These are phyloP conservation scores for Cercophora samala DNA, from an alignment of 495 filamentous ascomycete genomes.

Conservation along the genomic window DNA sequence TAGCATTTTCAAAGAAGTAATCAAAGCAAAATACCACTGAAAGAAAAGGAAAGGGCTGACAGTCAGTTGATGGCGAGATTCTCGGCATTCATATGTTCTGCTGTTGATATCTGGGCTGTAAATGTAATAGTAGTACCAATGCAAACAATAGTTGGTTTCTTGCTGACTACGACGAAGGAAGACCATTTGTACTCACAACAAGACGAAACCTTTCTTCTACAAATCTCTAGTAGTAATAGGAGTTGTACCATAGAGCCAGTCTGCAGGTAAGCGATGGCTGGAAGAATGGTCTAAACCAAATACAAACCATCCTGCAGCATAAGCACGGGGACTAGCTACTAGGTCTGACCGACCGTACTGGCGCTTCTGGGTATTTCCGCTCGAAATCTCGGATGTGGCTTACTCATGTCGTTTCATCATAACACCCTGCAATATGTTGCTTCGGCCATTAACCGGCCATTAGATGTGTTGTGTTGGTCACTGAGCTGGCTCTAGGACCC, in stretches of 20 bases:
- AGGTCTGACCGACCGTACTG: neutral
- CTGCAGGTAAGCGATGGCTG: neutral
- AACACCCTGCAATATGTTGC: neutral
- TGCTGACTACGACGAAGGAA: neutral
- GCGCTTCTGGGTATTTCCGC: neutral
- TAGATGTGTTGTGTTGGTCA: neutral
- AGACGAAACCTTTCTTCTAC: neutral
- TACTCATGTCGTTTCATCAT: neutral
- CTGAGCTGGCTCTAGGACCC: neutral
- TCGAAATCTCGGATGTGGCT: neutral
- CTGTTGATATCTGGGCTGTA: neutral
- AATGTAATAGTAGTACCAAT: too few species aligned
- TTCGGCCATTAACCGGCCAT: neutral
- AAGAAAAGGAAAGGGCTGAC: neutral
- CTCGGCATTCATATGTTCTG: neutral
- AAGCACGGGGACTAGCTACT: neutral
- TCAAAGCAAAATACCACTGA: neutral
- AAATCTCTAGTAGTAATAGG: neutral
- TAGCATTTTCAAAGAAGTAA: neutral
- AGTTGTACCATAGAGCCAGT: neutral
- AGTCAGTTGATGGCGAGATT: neutral
- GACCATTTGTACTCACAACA: neutral
- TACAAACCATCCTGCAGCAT: neutral
- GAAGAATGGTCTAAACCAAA: neutral
- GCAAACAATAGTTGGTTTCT: neutral